A percentile compares a stretch with the other conserved stretches of the same genome.
Evolutionary conservation across 768 basidiomycete species (phyloP).

Genomic region (Myochromella boudieri): DNA sequence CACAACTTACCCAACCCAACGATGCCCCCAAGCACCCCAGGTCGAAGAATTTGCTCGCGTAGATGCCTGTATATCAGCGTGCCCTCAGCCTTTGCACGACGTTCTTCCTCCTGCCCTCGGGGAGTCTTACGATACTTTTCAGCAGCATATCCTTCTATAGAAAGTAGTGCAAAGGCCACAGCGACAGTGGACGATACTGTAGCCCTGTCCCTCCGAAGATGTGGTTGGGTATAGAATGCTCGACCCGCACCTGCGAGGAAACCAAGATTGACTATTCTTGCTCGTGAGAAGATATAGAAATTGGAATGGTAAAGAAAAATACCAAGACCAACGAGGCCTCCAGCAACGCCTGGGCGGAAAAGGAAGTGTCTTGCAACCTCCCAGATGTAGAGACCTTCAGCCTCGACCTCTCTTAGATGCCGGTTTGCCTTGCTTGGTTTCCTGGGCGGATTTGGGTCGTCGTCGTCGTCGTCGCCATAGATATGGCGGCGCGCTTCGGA

Average conservation of each 20-base stretch:
- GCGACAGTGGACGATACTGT: conserved; percentile 53
- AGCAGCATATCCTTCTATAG: conserved; percentile 61
- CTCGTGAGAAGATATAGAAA: background rate
- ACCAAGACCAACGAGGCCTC: conserved; percentile 74
- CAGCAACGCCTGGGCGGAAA: conserved; percentile 66
- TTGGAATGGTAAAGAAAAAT: conserved; percentile 23
- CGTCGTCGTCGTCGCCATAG: conserved; percentile 11
- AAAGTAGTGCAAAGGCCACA: conserved; percentile 55
- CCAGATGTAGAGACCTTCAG: conserved; percentile 56
- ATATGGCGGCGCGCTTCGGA: conserved; percentile 19
- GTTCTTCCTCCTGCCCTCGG: conserved; percentile 55
- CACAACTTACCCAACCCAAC: conserved; percentile 53
- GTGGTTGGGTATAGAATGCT: conserved; percentile 60
- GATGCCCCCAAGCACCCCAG: conserved; percentile 65
- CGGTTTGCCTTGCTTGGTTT: conserved; percentile 29
- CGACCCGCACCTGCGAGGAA: conserved; percentile 62
- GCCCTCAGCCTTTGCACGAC: conserved; percentile 58
- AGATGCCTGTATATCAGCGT: conserved; percentile 51
- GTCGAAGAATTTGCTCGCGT: conserved; percentile 58
- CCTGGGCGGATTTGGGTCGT: background rate
- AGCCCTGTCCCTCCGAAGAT: conserved; percentile 56
- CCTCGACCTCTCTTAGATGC: conserved; percentile 41
- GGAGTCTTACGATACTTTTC: conserved; percentile 62
- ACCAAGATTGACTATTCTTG: conserved; percentile 63
- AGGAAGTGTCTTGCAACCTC: conserved; percentile 50